phyloP scores from a whole-genome alignment of 2,329 filamentous ascomycete species.

The Venturia oleaginea region DNA sequence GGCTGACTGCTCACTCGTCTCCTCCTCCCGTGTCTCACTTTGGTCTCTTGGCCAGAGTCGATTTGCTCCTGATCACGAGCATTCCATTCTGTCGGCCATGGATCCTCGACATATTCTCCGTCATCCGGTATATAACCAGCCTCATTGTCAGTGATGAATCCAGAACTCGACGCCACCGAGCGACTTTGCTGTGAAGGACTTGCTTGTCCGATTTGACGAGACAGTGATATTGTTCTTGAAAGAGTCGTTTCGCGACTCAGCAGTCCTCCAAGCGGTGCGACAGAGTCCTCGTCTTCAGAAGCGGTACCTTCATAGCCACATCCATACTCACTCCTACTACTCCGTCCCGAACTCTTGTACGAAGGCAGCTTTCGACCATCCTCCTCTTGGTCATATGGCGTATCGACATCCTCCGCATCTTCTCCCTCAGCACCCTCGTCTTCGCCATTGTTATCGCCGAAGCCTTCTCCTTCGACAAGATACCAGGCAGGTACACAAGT shows the following conservation, averaged over 20 bases:
- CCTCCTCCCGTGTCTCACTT: background rate
- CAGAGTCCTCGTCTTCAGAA: constrained; percentile 28
- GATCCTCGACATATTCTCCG: background rate
- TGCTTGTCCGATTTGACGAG: background rate
- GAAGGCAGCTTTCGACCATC: constrained; percentile 12
- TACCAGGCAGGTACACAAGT: constrained; percentile 66
- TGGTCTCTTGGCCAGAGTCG: background rate
- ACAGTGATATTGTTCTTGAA: constrained; percentile 13
- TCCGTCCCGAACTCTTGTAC: constrained; percentile 13
- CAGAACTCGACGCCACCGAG: constrained; percentile 3
- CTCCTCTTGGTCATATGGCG: constrained; percentile 19
- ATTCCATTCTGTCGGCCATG: background rate
- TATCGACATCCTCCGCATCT: constrained; percentile 26
- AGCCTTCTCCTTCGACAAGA: constrained; percentile 64
- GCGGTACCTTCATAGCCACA: constrained; percentile 14
- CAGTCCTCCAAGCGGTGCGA: constrained; percentile 20
- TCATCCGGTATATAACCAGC: background rate
- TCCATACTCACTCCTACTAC: background rate
- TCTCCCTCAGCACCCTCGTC: constrained; percentile 25
- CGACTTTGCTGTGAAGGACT: background rate
- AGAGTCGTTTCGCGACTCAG: constrained; percentile 26
- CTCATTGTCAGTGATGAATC: constrained; percentile 2
- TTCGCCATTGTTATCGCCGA: constrained; percentile 36
- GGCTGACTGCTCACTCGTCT: constrained; percentile 27
- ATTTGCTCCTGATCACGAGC: background rate